Evolutionary conservation across 371 early-diverging fungal genomes (phyloP).

Genomic region (Smittium culicis): DNA sequence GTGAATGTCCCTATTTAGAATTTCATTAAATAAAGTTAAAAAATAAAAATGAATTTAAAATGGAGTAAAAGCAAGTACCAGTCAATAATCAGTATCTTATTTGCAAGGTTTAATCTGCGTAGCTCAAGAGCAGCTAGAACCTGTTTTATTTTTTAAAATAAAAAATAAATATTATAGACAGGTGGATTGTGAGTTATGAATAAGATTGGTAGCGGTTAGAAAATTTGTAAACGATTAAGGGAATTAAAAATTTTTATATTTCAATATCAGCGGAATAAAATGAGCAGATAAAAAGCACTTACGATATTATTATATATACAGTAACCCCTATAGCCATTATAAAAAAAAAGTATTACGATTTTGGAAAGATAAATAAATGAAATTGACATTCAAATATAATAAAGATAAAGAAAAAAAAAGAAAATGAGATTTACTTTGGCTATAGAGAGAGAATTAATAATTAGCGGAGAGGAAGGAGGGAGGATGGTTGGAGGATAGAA

Average conservation of each 20-base stretch:
- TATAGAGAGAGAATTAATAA: too few species aligned
- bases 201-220: too few species aligned
- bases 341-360: too few species aligned
- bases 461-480: too few species aligned
- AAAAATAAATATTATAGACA: too few species aligned
- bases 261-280: too few species aligned
- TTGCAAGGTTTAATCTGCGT: conserved; percentile 29
- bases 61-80: conserved; percentile 46
- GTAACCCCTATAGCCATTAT: conserved; percentile 51
- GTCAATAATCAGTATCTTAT: conserved; percentile 67
- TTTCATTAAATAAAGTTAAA: neutral
- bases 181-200: too few species aligned
- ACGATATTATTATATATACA: conserved; percentile 82
- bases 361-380: too few species aligned
- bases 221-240: too few species aligned
- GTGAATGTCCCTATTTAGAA: conserved; percentile 1
- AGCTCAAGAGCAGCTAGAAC: conserved; percentile 53
- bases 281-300: neutral
- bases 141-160: too few species aligned
- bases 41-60: neutral
- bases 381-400: neutral
- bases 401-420: neutral
- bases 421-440: neutral
- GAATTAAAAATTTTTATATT: too few species aligned
- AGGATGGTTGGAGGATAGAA: too few species aligned